These are phyloP conservation scores for Trichomonas vaginalis DNA, from an alignment of 208 protist genomes.

Conservation along the genomic window DNA sequence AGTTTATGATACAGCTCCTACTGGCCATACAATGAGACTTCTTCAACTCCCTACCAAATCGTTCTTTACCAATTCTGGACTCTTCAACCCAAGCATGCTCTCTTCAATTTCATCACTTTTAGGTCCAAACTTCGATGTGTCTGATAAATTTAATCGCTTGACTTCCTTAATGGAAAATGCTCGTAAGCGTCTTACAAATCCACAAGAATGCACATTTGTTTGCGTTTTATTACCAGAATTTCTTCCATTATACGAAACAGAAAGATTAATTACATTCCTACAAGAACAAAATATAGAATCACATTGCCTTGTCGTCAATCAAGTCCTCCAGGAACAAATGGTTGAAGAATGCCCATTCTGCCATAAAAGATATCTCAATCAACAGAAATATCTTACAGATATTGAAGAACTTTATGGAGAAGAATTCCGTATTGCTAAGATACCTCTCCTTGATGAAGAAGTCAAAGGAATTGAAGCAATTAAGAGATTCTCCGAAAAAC, in stretches of 20 bases:
- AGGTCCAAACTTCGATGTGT: not conserved
- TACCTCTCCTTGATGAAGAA: not conserved
- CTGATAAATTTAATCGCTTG: not conserved
- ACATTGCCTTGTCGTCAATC: not conserved
- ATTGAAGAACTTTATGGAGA: slow-evolving; percentile 9
- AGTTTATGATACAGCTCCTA: slow-evolving; percentile 97
- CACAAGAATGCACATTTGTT: slow-evolving; percentile 72
- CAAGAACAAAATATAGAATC: slow-evolving; percentile 33
- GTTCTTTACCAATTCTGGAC: not conserved
- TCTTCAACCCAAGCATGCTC: not conserved
- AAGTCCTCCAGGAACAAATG: not conserved
- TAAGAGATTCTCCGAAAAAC: not conserved
- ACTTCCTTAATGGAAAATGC: slow-evolving; percentile 16
- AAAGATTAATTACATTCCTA: slow-evolving; percentile 84
- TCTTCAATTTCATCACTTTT: not conserved
- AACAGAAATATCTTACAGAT: not conserved
- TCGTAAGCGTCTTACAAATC: slow-evolving; percentile 34
- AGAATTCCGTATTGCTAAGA: not conserved
- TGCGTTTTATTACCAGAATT: slow-evolving; percentile 95
- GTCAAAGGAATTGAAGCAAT: not conserved
- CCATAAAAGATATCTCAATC: not conserved
- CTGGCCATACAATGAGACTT: slow-evolving; percentile 66
- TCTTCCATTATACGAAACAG: slow-evolving; percentile 92
- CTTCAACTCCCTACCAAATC: not conserved
- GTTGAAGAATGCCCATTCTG: not conserved